Evolutionary conservation across 371 early-diverging fungal species (phyloP).

Genomic region (Rhizomucor miehei): DNA sequence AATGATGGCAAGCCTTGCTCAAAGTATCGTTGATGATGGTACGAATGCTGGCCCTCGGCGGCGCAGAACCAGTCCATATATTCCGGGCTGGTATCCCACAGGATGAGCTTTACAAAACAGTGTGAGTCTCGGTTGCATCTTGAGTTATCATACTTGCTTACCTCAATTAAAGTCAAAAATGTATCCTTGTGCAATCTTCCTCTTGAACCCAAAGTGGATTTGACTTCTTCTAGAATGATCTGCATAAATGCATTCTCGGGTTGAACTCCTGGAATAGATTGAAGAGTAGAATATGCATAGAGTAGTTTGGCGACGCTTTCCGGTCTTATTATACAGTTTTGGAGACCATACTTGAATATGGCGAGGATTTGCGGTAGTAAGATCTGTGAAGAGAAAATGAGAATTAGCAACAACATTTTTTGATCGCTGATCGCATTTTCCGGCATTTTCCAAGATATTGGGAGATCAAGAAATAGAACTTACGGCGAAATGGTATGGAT

Average conservation of each 20-base stretch:
- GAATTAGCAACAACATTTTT: neutral
- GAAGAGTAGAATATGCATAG: conserved; percentile 30
- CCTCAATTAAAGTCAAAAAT: conserved; percentile 38
- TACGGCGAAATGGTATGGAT: conserved; percentile 43
- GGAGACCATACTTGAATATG: conserved; percentile 42
- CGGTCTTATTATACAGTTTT: conserved; percentile 32
- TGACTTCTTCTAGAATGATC: conserved; percentile 44
- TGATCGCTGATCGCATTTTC: too few species aligned
- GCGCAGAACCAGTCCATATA: conserved; percentile 33
- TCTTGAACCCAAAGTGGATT: conserved; percentile 12
- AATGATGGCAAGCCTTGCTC: conserved; percentile 21
- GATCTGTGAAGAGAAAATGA: conserved; percentile 14
- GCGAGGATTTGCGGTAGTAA: conserved; percentile 37
- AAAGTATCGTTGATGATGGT: conserved; percentile 30
- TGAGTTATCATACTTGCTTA: conserved; percentile 10
- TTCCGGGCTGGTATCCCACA: conserved; percentile 37
- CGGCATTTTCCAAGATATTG: too few species aligned
- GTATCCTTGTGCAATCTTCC: conserved; percentile 41
- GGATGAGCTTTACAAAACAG: conserved; percentile 21
- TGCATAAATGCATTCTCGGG: conserved; percentile 41
- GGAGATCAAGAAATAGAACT: conserved; percentile 1
- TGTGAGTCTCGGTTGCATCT: too few species aligned
- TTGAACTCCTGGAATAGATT: conserved; percentile 25
- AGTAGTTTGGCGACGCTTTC: conserved; percentile 41
- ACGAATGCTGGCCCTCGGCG: conserved; percentile 26